A percentile compares a stretch with the other conserved stretches of the same genome.
phyloP scores from a whole-genome alignment of 495 filamentous ascomycete genomes.

The Penicillium samsonianum region DNA sequence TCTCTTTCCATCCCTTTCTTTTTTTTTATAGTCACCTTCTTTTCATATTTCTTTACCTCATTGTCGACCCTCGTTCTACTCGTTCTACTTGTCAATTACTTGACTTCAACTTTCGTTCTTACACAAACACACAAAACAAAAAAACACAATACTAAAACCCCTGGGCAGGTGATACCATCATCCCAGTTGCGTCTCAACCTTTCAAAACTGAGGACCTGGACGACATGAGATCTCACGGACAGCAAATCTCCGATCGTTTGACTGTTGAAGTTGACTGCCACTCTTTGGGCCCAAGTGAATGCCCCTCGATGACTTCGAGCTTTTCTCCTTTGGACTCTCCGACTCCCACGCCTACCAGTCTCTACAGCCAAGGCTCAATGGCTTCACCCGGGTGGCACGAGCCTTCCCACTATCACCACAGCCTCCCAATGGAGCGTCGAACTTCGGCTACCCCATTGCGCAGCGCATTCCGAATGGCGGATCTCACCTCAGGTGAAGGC shows the following conservation, averaged over 20 bases:
- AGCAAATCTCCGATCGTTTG: conserved; percentile 42
- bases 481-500: conserved; percentile 37
- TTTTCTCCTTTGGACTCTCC: conserved; percentile 50
- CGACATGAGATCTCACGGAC: conserved; percentile 47
- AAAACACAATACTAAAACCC: conserved; percentile 15
- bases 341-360: conserved; percentile 46
- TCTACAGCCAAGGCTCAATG: conserved; percentile 46
- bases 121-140: neutral
- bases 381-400: conserved; percentile 48
- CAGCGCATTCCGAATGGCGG: conserved; percentile 42
- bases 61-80: conserved; percentile 13
- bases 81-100: neutral
- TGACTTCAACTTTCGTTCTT: conserved; percentile 2
- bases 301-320: conserved; percentile 49
- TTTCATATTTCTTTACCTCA: conserved; percentile 2
- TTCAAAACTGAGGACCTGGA: conserved; percentile 31
- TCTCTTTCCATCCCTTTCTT: conserved; percentile 4
- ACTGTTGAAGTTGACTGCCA: conserved; percentile 49
- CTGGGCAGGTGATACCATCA: conserved; percentile 35
- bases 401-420: conserved; percentile 33
- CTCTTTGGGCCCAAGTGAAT: conserved; percentile 46
- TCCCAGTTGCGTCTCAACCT: conserved; percentile 27
- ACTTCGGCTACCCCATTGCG: conserved; percentile 41
- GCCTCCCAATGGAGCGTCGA: conserved; percentile 35
- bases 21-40: conserved; percentile 2